Evolutionary conservation across 139 green algal species (phyloP).

Genomic region (Limnomonas spitsbergensis): DNA sequence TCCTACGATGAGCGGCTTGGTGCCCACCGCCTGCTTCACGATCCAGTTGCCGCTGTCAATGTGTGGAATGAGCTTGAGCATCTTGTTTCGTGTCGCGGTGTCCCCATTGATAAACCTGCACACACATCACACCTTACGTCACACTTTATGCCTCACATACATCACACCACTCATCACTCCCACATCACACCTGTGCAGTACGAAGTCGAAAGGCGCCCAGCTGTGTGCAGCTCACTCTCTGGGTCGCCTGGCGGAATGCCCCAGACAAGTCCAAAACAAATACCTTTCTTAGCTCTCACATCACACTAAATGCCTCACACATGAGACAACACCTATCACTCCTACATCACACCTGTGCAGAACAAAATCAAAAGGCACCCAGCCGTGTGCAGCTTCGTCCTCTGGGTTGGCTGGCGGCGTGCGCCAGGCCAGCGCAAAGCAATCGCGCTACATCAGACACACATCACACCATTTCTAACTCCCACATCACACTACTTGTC

Average conservation of each 20-base stretch:
- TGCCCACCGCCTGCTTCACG: conserved; percentile 56
- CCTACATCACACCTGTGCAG: background rate
- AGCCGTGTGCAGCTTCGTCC: conserved; percentile 21
- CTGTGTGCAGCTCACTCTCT: conserved; percentile 44
- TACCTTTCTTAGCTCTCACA: too few species aligned
- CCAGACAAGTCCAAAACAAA: background rate
- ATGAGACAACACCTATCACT: background rate
- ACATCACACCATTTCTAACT: too few species aligned
- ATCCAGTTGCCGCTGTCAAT: conserved; percentile 59
- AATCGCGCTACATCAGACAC: conserved; percentile 53
- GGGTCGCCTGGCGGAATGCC: conserved; percentile 1
- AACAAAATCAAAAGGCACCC: conserved; percentile 1
- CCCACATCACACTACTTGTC: too few species aligned
- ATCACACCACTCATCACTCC: background rate
- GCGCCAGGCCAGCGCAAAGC: background rate
- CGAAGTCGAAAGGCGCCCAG: conserved; percentile 61
- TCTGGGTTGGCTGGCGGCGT: conserved; percentile 23
- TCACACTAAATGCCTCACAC: background rate
- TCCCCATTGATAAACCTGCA: conserved; percentile 19
- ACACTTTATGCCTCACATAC: too few species aligned
- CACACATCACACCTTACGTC: background rate
- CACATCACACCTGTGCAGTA: conserved; percentile 43
- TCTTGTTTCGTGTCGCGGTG: conserved; percentile 39
- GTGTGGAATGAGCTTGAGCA: conserved; percentile 69
- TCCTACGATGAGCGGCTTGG: conserved; percentile 61